These are phyloP conservation scores for Triglochin maritima DNA, from an alignment of 106 monocot genomes.

Conservation along the genomic window DNA sequence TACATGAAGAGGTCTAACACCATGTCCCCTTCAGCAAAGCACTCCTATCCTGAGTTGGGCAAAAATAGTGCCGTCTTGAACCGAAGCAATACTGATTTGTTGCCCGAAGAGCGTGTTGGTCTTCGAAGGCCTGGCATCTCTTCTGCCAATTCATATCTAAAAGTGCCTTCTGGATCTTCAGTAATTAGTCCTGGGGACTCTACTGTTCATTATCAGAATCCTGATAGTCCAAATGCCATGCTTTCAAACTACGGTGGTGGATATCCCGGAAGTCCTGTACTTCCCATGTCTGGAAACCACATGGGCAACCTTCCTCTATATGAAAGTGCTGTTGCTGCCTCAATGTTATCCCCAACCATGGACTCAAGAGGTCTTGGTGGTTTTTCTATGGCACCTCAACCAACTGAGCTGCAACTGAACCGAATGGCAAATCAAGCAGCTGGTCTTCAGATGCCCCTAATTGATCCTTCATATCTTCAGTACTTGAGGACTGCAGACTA, in stretches of 20 bases:
- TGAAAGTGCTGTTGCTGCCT: conserved; percentile 32
- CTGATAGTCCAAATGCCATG: conserved; percentile 24
- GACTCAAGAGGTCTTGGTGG: conserved; percentile 29
- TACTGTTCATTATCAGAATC: conserved; percentile 34
- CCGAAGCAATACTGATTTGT: conserved; percentile 13
- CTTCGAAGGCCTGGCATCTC: conserved; percentile 13
- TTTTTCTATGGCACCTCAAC: conserved; percentile 26
- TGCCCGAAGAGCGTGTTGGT: conserved; percentile 15
- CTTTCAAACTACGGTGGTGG: conserved; percentile 33
- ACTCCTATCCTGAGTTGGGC: conserved; percentile 19
- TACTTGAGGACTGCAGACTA: conserved; percentile 52
- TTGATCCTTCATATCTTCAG: conserved; percentile 48
- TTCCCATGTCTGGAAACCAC: conserved; percentile 40
- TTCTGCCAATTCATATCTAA: conserved; percentile 36
- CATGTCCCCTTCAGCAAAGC: conserved; percentile 11
- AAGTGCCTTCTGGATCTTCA: conserved; percentile 25
- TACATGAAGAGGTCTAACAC: conserved; percentile 23
- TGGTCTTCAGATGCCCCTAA: conserved; percentile 38
- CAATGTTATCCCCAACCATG: conserved; percentile 28
- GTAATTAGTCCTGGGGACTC: conserved; percentile 31
- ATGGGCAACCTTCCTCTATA: conserved; percentile 34
- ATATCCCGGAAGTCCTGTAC: conserved; percentile 17
- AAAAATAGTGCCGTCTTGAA: conserved; percentile 13
- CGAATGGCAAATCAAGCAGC: conserved; percentile 34
- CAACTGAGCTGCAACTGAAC: conserved; percentile 31